Conservation (phyloP, 2,329 filamentous ascomycete genomes). For the Ophiocordyceps camponoti-saundersi region DNA sequence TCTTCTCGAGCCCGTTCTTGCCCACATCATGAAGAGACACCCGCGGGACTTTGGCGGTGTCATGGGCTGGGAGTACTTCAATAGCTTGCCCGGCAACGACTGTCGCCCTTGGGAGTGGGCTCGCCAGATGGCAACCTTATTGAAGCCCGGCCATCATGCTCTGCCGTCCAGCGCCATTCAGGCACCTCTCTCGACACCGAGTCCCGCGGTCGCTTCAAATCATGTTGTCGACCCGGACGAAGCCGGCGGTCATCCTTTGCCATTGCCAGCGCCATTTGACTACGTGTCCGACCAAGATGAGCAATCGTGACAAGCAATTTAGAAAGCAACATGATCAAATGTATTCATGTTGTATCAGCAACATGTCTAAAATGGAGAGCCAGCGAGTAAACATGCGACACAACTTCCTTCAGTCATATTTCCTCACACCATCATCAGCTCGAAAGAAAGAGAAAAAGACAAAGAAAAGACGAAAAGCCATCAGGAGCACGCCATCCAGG, state of each 20-base stretch:
- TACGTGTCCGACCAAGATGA: conserved; percentile 7
- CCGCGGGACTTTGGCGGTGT: conserved; percentile 67
- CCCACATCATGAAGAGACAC: conserved; percentile 21
- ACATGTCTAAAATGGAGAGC: conserved; percentile 5
- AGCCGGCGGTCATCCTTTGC: conserved; percentile 1
- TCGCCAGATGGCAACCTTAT: conserved; percentile 38
- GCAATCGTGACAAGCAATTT: neutral
- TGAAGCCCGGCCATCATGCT: conserved; percentile 12
- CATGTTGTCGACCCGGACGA: conserved; percentile 9
- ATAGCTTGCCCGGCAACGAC: conserved; percentile 49
- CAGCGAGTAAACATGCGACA: conserved; percentile 4
- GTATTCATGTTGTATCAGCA: conserved; percentile 1
- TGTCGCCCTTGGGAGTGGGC: conserved; percentile 66
- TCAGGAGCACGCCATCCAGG: conserved; percentile 20
- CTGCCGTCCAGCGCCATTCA: conserved; percentile 3
- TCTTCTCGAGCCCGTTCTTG: conserved; percentile 22
- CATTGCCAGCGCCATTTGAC: conserved; percentile 8
- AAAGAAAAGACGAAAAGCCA: neutral
- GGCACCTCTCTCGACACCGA: neutral
- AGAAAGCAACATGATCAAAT: neutral
- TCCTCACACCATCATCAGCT: neutral
- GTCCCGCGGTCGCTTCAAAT: neutral
- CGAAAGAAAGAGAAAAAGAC: neutral
- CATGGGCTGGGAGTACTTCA: conserved; percentile 95
- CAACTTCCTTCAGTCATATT: conserved; percentile 3